Conservation (phyloP, 371 early-diverging fungal species). For the Rhizomucor miehei region DNA sequence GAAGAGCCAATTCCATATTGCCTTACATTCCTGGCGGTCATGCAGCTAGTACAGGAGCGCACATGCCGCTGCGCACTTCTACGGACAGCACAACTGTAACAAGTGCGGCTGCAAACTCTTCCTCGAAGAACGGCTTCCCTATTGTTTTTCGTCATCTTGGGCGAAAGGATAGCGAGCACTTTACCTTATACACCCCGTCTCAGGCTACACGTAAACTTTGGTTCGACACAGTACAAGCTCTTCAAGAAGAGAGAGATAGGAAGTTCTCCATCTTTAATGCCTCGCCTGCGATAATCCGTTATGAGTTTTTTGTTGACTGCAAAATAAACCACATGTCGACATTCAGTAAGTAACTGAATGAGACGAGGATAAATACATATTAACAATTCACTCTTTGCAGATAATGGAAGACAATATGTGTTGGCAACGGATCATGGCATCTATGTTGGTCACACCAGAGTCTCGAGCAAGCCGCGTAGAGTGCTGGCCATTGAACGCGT, state of each 20-base stretch:
- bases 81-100: constrained; percentile 4
- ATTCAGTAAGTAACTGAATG: constrained; percentile 26
- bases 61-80: constrained; percentile 7
- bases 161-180: constrained; percentile 50
- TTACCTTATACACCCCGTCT: constrained; percentile 72
- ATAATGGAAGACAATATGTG: constrained; percentile 34
- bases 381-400: constrained; percentile 18
- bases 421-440: constrained; percentile 41
- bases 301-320: constrained; percentile 18
- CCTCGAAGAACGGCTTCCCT: constrained; percentile 30
- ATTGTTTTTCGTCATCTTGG: constrained; percentile 79
- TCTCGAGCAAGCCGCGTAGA: constrained; percentile 22
- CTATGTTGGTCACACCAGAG: constrained; percentile 36
- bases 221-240: constrained; percentile 77
- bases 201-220: constrained; percentile 76
- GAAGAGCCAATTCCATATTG: constrained; percentile 33
- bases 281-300: constrained; percentile 21
- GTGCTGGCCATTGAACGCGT: constrained; percentile 31
- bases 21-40: constrained; percentile 26
- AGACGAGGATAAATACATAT: not conserved
- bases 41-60: constrained; percentile 4
- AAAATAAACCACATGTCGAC: constrained; percentile 35
- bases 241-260: constrained; percentile 53
- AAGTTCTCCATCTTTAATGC: constrained; percentile 61
- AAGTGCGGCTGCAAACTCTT: not conserved